Evolutionary conservation across 805 yeast genomes (phyloP).

Genomic region (Phaffomyces opuntiae): DNA sequence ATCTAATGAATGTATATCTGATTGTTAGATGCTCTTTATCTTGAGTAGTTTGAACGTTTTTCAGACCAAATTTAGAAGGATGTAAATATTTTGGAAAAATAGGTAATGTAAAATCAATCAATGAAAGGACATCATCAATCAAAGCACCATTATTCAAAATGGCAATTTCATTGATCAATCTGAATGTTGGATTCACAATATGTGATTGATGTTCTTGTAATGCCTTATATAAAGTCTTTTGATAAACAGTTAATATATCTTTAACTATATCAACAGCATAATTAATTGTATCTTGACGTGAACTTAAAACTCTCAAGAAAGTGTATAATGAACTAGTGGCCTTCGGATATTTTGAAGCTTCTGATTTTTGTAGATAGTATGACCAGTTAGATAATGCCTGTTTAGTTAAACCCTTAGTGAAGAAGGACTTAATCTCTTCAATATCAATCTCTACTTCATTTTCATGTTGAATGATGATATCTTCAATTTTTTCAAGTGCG

Average conservation of each 20-base stretch:
- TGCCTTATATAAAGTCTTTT: slow-evolving; percentile 62
- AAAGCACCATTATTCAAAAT: slow-evolving; percentile 41
- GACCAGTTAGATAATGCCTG: slow-evolving; percentile 42
- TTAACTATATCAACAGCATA: slow-evolving; percentile 36
- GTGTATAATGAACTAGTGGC: slow-evolving; percentile 36
- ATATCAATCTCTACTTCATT: slow-evolving; percentile 1
- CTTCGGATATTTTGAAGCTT: slow-evolving; percentile 43
- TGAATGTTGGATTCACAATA: slow-evolving; percentile 43
- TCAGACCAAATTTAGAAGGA: slow-evolving; percentile 43
- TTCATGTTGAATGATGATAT: slow-evolving; percentile 4
- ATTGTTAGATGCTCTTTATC: slow-evolving; percentile 36
- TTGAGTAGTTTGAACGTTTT: slow-evolving; percentile 28
- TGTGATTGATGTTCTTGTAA: slow-evolving; percentile 51
- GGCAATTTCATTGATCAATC: slow-evolving; percentile 47
- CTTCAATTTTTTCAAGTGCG: slow-evolving; percentile 15
- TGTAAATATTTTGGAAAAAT: slow-evolving; percentile 54
- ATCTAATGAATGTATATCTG: slow-evolving; percentile 51
- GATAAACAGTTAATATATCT: slow-evolving; percentile 46
- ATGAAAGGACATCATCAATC: slow-evolving; percentile 50
- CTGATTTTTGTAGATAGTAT: slow-evolving; percentile 39
- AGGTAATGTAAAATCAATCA: slow-evolving; percentile 62
- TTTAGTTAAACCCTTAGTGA: slow-evolving; percentile 27
- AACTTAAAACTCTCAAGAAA: slow-evolving; percentile 21
- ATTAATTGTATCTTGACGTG: slow-evolving; percentile 15
- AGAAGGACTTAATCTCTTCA: slow-evolving; percentile 24